Evolutionary conservation across 176 grass and related monocot genomes (phyloP).

Genomic region (Pontederia paniculata): DNA sequence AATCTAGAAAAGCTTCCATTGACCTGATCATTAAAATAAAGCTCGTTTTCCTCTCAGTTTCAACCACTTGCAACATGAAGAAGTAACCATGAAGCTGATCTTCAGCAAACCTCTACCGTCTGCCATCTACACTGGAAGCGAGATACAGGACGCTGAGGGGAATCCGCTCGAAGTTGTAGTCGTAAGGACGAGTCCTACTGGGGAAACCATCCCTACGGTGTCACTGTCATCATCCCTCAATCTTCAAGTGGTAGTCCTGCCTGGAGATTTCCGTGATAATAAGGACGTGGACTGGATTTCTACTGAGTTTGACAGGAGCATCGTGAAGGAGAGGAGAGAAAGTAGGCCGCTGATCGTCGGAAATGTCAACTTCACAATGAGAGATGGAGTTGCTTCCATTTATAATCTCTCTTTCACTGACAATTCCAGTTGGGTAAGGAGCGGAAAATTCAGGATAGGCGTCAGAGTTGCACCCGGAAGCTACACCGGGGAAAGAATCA

Average conservation of each 20-base stretch:
- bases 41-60: slow-evolving; percentile 14
- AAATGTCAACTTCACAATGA: slow-evolving; percentile 41
- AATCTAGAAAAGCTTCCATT: too few relatives aligned
- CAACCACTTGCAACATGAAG: slow-evolving; percentile 7
- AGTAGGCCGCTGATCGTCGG: slow-evolving; percentile 75
- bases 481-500: slow-evolving; percentile 29
- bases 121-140: slow-evolving; percentile 79
- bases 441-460: slow-evolving; percentile 70
- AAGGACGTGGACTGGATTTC: slow-evolving; percentile 42
- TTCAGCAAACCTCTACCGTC: slow-evolving; percentile 26
- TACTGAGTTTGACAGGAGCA: slow-evolving; percentile 32
- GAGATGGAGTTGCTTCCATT: slow-evolving; percentile 29
- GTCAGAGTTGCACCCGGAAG: slow-evolving; percentile 28
- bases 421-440: slow-evolving; percentile 73
- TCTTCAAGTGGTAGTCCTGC: slow-evolving; percentile 58
- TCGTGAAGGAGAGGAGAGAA: slow-evolving; percentile 50
- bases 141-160: slow-evolving; percentile 35
- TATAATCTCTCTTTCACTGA: slow-evolving; percentile 77
- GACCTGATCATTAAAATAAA: neutral
- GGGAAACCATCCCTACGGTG: too few relatives aligned
- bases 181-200: too few relatives aligned
- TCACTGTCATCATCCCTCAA: slow-evolving; percentile 25
- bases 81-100: slow-evolving; percentile 28
- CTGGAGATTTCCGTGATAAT: slow-evolving; percentile 48
- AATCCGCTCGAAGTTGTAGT: slow-evolving; percentile 38